Percentiles rank a stretch among this genome's conserved stretches.
Evolutionary conservation across 345 rosid genomes (phyloP).

Genomic region (Populus davidiana): DNA sequence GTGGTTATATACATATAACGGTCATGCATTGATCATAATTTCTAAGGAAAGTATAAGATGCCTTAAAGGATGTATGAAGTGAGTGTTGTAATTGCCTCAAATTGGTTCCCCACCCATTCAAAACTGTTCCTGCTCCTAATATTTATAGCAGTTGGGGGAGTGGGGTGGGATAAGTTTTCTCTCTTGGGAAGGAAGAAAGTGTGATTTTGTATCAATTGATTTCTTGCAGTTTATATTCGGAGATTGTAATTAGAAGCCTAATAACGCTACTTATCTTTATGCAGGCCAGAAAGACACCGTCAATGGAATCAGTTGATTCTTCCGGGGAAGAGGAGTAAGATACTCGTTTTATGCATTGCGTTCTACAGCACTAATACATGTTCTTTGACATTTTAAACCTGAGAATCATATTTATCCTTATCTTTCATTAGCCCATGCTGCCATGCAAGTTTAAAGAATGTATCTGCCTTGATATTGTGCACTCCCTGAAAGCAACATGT

Average conservation of each 20-base stretch:
- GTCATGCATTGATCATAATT: background rate
- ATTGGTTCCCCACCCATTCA: background rate
- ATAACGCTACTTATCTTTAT: constrained; percentile 17
- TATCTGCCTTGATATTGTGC: background rate
- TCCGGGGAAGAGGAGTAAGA: constrained; percentile 99
- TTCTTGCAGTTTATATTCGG: constrained; percentile 9
- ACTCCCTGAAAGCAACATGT: background rate
- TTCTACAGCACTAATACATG: background rate
- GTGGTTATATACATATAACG: too few relatives aligned
- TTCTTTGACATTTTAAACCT: background rate
- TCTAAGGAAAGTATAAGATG: background rate
- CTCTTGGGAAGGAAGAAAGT: background rate
- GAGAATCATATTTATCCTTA: background rate
- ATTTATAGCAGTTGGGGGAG: background rate
- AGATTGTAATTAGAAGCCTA: background rate
- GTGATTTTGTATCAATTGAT: background rate
- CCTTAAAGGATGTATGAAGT: background rate
- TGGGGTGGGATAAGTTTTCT: background rate
- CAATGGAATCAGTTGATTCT: constrained; percentile 88
- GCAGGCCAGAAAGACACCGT: constrained; percentile 83
- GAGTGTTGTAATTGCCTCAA: background rate
- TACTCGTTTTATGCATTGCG: constrained; percentile 17
- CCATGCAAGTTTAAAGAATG: background rate
- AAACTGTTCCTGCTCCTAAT: background rate
- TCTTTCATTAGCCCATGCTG: background rate